Conservation (phyloP, 139 green algal genomes). For the Desmodesmus armatus region DNA sequence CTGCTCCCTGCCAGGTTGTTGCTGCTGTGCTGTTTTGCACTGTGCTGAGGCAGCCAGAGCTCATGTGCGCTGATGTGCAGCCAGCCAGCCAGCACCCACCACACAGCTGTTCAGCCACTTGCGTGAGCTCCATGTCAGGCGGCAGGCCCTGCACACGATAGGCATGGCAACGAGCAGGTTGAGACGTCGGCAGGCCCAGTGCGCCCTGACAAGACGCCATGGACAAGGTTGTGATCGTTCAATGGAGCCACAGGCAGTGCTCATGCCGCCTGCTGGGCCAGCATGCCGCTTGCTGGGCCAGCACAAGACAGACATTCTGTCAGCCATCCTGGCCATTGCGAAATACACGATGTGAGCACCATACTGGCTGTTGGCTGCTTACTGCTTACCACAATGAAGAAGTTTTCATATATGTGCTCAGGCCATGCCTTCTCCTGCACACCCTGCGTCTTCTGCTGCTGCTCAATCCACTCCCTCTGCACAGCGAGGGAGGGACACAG, state of each 20-base stretch:
- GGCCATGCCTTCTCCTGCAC: slow-evolving; percentile 58
- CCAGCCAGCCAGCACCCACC: slow-evolving; percentile 30
- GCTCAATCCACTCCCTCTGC: slow-evolving; percentile 73
- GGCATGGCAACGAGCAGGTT: background rate
- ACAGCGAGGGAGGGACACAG: too few relatives aligned
- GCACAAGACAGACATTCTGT: too few relatives aligned
- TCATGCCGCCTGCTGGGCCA: too few relatives aligned
- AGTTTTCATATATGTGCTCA: slow-evolving; percentile 78
- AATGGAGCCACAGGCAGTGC: too few relatives aligned
- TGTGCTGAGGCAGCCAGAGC: background rate
- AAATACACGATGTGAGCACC: too few relatives aligned
- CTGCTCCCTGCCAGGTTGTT: background rate
- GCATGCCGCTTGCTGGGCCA: too few relatives aligned
- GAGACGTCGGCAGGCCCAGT: background rate
- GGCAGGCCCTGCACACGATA: slow-evolving; percentile 68
- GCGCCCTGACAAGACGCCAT: too few relatives aligned
- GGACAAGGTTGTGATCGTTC: too few relatives aligned
- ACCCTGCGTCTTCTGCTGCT: slow-evolving; percentile 49
- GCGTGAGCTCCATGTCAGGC: slow-evolving; percentile 71
- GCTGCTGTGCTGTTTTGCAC: background rate
- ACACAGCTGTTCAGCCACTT: slow-evolving; percentile 61
- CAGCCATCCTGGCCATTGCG: too few relatives aligned
- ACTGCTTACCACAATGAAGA: slow-evolving; percentile 78
- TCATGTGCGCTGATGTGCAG: background rate
- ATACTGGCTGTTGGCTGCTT: background rate